Conservation (phyloP, 2,329 filamentous ascomycete species). For the Venturia oleaginea region DNA sequence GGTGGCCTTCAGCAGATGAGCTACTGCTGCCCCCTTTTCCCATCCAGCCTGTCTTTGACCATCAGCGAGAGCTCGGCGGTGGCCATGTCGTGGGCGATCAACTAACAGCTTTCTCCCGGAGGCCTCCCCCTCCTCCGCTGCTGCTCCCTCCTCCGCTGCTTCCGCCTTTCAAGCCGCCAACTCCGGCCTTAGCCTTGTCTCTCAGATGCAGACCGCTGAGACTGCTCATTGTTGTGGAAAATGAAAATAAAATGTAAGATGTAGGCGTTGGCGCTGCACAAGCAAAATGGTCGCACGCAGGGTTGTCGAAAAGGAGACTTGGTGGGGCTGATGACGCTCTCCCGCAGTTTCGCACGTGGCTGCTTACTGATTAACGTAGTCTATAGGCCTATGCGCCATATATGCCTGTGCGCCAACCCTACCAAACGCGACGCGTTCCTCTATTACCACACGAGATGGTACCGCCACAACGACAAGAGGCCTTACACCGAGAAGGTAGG, state of each 20-base stretch:
- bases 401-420: too few species aligned
- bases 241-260: background rate
- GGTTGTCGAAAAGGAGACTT: background rate
- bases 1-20: constrained; percentile 36
- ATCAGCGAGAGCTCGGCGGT: constrained; percentile 17
- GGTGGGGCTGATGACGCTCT: background rate
- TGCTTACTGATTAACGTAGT: background rate
- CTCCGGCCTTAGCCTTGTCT: constrained; percentile 38
- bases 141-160: constrained; percentile 24
- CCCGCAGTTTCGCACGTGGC: background rate
- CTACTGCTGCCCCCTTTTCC: constrained; percentile 43
- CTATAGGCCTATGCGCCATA: too few species aligned
- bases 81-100: background rate
- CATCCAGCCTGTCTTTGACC: constrained; percentile 47
- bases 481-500: too few species aligned
- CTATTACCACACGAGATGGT: too few species aligned
- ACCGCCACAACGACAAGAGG: too few species aligned
- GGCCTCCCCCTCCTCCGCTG: constrained; percentile 28
- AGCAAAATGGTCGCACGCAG: background rate
- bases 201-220: constrained; percentile 20
- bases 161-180: constrained; percentile 30
- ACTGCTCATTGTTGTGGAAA: background rate
- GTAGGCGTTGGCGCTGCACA: background rate
- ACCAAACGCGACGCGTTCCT: too few species aligned
- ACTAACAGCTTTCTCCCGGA: constrained; percentile 42